phyloP scores from a whole-genome alignment of 768 basidiomycete species.

The Mycena capillaripes region DNA sequence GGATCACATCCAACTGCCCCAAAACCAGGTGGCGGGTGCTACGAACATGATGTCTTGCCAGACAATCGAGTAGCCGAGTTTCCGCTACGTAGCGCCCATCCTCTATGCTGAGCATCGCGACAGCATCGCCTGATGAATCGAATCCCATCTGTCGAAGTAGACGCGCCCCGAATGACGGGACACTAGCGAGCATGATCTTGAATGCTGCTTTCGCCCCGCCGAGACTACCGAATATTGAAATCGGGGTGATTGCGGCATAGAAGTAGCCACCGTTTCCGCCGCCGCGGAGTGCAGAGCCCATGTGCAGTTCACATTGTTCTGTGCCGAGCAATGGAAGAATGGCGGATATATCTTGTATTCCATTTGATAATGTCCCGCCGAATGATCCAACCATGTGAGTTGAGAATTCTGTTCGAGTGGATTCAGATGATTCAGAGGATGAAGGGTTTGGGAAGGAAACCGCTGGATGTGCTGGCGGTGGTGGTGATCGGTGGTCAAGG shows the following conservation, averaged over 20 bases:
- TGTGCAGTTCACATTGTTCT: conserved; percentile 2
- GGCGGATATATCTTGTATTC: conserved; percentile 10
- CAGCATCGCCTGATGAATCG: neutral
- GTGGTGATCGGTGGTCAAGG: too few species aligned
- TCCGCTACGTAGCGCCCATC: neutral
- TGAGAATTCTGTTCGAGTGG: too few species aligned
- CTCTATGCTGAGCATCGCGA: neutral
- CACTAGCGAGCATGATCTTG: neutral
- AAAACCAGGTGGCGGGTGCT: too few species aligned
- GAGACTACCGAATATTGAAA: conserved; percentile 16
- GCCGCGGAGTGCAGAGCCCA: neutral
- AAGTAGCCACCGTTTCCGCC: conserved; percentile 7
- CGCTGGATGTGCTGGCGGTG: too few species aligned
- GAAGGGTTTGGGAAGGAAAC: too few species aligned
- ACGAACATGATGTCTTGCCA: neutral
- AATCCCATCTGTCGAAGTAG: neutral
- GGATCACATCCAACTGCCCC: neutral
- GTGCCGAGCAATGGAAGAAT: conserved; percentile 1
- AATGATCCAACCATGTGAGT: too few species aligned
- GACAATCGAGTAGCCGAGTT: neutral
- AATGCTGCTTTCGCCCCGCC: conserved; percentile 6
- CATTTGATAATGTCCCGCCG: neutral
- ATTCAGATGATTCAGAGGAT: too few species aligned
- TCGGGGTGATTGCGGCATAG: conserved; percentile 6
- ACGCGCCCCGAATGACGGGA: neutral